Conservation (phyloP, 345 rosid species). For the Kernera saxatilis region DNA sequence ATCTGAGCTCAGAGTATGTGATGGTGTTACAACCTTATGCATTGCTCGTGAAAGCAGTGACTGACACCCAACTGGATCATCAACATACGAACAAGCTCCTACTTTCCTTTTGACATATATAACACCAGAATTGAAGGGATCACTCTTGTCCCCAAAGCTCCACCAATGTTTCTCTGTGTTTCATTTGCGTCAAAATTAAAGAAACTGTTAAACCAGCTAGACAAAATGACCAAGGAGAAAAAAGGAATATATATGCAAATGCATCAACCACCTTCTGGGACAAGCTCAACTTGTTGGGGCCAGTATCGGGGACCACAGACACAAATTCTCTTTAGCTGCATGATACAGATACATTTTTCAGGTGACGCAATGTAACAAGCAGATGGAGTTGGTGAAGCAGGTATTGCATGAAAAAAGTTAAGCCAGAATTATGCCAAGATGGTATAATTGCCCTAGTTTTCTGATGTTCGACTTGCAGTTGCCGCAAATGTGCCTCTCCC, state of each 20-base stretch:
- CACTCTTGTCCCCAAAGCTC: constrained; percentile 62
- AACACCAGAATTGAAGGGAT: constrained; percentile 81
- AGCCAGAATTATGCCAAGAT: constrained; percentile 3
- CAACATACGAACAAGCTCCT: constrained; percentile 96
- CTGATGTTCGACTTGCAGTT: neutral
- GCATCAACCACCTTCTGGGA: constrained; percentile 62
- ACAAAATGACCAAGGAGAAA: neutral
- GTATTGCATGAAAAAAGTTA: neutral
- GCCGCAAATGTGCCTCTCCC: neutral
- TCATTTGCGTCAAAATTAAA: constrained; percentile 7
- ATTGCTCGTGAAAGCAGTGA: constrained; percentile 90
- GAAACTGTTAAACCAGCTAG: neutral
- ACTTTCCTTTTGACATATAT: constrained; percentile 87
- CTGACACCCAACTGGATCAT: constrained; percentile 92
- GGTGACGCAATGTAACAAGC: constrained; percentile 14
- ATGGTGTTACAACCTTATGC: constrained; percentile 66
- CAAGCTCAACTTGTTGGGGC: constrained; percentile 83
- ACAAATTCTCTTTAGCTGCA: constrained; percentile 68
- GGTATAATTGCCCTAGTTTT: neutral
- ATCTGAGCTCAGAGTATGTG: constrained; percentile 4
- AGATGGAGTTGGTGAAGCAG: neutral
- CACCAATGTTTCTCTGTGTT: constrained; percentile 82
- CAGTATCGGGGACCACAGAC: constrained; percentile 99
- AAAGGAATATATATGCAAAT: neutral
- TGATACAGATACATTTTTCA: constrained; percentile 25